Conservation (phyloP, 176 grass and related monocot species). For the Eragrostis curvula region DNA sequence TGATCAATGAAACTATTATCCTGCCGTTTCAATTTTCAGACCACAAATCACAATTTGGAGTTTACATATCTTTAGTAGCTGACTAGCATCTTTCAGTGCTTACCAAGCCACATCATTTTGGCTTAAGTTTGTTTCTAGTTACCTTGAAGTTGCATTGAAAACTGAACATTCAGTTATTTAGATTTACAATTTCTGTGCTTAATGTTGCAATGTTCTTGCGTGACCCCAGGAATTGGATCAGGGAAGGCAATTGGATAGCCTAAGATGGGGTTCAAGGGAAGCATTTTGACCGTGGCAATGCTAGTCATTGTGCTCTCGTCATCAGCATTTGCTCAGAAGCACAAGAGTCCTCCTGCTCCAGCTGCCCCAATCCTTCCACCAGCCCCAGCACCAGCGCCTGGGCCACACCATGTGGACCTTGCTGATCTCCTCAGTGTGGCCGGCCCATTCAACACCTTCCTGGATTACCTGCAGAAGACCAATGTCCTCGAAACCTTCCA, state of each 20-base stretch:
- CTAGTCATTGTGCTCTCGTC: slow-evolving; percentile 55
- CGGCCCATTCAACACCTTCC: slow-evolving; percentile 84
- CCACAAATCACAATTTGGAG: neutral
- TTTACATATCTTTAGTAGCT: neutral
- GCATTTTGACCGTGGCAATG: slow-evolving; percentile 41
- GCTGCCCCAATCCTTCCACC: slow-evolving; percentile 48
- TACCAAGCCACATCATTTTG: neutral
- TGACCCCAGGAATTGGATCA: slow-evolving; percentile 45
- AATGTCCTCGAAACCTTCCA: slow-evolving; percentile 83
- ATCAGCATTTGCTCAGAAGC: slow-evolving; percentile 57
- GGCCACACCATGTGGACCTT: slow-evolving; percentile 77
- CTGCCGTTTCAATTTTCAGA: neutral
- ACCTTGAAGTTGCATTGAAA: neutral
- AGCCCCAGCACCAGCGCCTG: slow-evolving; percentile 59
- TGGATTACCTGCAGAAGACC: slow-evolving; percentile 74
- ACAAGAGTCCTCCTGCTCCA: slow-evolving; percentile 59
- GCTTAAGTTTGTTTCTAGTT: neutral
- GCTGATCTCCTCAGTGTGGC: slow-evolving; percentile 82
- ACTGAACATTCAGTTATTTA: neutral
- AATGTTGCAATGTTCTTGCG: slow-evolving; percentile 37
- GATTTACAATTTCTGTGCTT: slow-evolving; percentile 2
- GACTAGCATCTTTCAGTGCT: neutral
- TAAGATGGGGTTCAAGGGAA: slow-evolving; percentile 52
- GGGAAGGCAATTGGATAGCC: slow-evolving; percentile 27
- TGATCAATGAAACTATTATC: neutral